Percentiles rank a stretch among this genome's conserved stretches.
Evolutionary conservation across 2,329 filamentous ascomycete species (phyloP).

Genomic region (Penicillium olsonii): DNA sequence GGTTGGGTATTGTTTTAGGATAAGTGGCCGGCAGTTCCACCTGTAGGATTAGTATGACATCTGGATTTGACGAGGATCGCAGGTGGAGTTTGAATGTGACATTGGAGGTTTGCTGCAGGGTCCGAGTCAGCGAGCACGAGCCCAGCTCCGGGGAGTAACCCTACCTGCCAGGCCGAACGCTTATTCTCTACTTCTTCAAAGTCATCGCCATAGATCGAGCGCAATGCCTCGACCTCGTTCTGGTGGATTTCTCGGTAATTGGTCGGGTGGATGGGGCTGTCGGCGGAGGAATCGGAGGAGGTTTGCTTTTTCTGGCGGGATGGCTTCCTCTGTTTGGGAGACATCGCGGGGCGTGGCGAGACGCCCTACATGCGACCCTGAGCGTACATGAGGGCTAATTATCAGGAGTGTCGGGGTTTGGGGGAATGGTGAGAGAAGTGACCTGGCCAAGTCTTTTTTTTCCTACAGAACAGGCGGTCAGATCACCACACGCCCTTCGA

Average conservation of each 20-base stretch:
- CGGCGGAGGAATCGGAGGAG: slow-evolving; percentile 32
- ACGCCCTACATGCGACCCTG: slow-evolving; percentile 29
- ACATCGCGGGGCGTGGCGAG: slow-evolving; percentile 44
- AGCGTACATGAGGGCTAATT: slow-evolving; percentile 13
- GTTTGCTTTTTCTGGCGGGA: slow-evolving; percentile 38
- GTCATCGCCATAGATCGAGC: slow-evolving; percentile 88
- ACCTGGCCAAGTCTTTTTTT: slow-evolving; percentile 11
- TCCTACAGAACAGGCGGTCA: slow-evolving; percentile 26
- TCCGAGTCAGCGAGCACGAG: slow-evolving; percentile 6
- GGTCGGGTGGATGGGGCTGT: slow-evolving; percentile 43
- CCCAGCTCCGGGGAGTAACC: slow-evolving; percentile 25
- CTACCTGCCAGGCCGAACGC: slow-evolving; percentile 79
- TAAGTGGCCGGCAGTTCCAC: slow-evolving; percentile 88
- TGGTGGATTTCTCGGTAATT: slow-evolving; percentile 83
- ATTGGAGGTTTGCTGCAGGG: slow-evolving; percentile 68
- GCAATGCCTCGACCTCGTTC: slow-evolving; percentile 81
- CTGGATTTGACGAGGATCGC: slow-evolving; percentile 70
- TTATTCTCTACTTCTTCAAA: slow-evolving; percentile 73
- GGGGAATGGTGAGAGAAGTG: not conserved
- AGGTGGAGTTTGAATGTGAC: slow-evolving; percentile 80
- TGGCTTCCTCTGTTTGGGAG: slow-evolving; percentile 47
- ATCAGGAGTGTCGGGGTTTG: slow-evolving; percentile 2
- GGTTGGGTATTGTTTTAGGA: slow-evolving; percentile 75
- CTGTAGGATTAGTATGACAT: slow-evolving; percentile 69
- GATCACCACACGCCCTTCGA: slow-evolving; percentile 11